These are phyloP conservation scores for Neurospora terricola DNA, from an alignment of 495 filamentous ascomycete species.

Conservation along the genomic window DNA sequence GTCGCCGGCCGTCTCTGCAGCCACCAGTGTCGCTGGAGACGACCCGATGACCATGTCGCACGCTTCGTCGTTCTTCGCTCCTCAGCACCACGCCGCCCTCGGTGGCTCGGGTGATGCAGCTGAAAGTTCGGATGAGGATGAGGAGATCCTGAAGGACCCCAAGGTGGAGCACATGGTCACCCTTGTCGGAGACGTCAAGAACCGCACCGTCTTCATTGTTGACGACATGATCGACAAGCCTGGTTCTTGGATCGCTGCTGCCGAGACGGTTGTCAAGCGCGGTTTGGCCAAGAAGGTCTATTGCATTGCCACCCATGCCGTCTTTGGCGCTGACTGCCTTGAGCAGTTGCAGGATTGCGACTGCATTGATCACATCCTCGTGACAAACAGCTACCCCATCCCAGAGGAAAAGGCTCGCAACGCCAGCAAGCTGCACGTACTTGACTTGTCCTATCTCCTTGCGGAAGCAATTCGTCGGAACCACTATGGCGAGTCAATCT, in stretches of 20 bases:
- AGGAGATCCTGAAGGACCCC: slow-evolving; percentile 59
- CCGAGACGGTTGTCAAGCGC: slow-evolving; percentile 90
- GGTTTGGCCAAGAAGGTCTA: slow-evolving; percentile 90
- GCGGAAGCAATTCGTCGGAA: slow-evolving; percentile 91
- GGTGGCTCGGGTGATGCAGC: slow-evolving; percentile 74
- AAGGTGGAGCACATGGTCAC: slow-evolving; percentile 90
- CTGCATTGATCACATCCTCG: slow-evolving; percentile 86
- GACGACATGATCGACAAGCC: slow-evolving; percentile 99
- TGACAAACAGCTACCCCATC: slow-evolving; percentile 95
- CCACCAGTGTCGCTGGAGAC: slow-evolving; percentile 42
- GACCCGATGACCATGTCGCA: slow-evolving; percentile 49
- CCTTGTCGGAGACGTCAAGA: slow-evolving; percentile 83
- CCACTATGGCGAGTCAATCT: slow-evolving; percentile 85
- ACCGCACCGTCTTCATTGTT: slow-evolving; percentile 80
- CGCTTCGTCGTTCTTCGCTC: slow-evolving; percentile 44
- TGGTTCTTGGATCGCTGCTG: slow-evolving; percentile 95
- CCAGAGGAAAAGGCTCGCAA: slow-evolving; percentile 54
- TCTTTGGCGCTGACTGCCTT: slow-evolving; percentile 83
- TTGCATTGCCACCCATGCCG: slow-evolving; percentile 92
- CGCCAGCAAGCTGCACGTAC: slow-evolving; percentile 74
- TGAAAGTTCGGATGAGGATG: slow-evolving; percentile 81
- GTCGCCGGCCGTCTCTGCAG: slow-evolving; percentile 59
- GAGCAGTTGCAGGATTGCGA: slow-evolving; percentile 85
- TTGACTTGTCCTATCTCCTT: slow-evolving; percentile 80
- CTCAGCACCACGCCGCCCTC: slow-evolving; percentile 50